Evolutionary conservation across 73 alveolate species (phyloP).

Genomic region (Symbiodinium pilosum): DNA sequence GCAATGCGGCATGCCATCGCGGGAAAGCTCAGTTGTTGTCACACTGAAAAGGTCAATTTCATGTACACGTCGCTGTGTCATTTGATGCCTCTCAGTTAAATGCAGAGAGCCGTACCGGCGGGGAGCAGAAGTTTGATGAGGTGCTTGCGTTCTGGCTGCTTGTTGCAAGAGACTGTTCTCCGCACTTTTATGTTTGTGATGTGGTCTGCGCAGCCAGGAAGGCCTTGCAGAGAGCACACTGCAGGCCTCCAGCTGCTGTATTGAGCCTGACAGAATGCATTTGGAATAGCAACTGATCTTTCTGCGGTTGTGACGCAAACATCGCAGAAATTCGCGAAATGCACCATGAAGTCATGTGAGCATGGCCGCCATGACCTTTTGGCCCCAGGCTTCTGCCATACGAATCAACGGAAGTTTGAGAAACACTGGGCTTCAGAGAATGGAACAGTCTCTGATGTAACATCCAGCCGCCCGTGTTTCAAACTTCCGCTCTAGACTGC

Average conservation of each 20-base stretch:
- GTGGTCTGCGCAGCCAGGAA: not conserved
- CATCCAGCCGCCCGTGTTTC: not conserved
- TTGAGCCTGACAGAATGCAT: too few relatives aligned
- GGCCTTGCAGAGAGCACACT: not conserved
- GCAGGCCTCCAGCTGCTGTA: not conserved
- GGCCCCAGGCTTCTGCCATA: not conserved
- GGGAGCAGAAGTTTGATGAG: constrained; percentile 1
- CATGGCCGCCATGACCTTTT: too few relatives aligned
- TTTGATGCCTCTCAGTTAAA: not conserved
- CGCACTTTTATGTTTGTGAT: too few relatives aligned
- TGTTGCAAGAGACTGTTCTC: not conserved
- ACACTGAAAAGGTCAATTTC: too few relatives aligned
- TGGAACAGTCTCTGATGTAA: too few relatives aligned
- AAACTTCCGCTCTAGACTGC: not conserved
- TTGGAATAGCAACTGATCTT: too few relatives aligned
- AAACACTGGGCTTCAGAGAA: not conserved
- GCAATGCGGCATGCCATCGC: constrained; percentile 58
- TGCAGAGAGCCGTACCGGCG: not conserved
- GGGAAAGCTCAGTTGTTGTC: not conserved
- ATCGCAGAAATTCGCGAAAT: too few relatives aligned
- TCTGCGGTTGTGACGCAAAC: too few relatives aligned
- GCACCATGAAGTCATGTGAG: too few relatives aligned
- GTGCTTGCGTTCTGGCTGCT: too few relatives aligned
- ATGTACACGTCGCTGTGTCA: too few relatives aligned
- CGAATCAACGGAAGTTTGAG: constrained; percentile 12